These are phyloP conservation scores for Eudorina sp. DNA, from an alignment of 139 green algal species.

Conservation along the genomic window DNA sequence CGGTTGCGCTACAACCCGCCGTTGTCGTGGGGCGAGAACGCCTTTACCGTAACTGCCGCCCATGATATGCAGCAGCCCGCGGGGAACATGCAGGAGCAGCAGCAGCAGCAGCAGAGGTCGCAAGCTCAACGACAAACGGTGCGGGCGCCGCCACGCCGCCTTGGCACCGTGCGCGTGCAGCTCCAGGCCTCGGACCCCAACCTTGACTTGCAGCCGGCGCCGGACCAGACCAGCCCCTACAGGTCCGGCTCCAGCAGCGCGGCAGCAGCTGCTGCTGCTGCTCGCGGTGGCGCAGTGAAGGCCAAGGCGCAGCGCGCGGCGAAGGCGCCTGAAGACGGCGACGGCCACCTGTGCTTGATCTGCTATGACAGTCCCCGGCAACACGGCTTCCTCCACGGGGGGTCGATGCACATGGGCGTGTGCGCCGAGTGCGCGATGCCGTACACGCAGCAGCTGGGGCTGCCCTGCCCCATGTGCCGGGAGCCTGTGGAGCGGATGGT, in stretches of 20 bases:
- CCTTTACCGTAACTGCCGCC: too few species aligned
- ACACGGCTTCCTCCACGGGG: constrained; percentile 28
- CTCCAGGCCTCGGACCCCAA: not conserved
- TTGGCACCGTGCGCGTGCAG: too few species aligned
- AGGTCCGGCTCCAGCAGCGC: too few species aligned
- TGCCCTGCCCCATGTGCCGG: constrained; percentile 7
- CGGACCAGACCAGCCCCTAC: not conserved
- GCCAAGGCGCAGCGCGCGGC: not conserved
- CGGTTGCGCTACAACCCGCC: too few species aligned
- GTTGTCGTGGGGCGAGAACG: too few species aligned
- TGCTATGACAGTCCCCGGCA: not conserved
- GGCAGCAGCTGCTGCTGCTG: too few species aligned
- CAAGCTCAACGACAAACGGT: too few species aligned
- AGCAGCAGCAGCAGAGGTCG: too few species aligned
- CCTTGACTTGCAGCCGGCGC: not conserved
- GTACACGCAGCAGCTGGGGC: not conserved
- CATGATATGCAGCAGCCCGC: too few species aligned
- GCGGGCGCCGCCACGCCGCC: too few species aligned
- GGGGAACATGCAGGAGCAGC: too few species aligned
- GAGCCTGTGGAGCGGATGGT: not conserved
- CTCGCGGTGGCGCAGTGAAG: not conserved
- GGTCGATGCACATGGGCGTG: constrained; percentile 11
- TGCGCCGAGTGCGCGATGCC: not conserved
- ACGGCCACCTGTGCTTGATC: not conserved
- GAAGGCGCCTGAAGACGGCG: not conserved